phyloP scores from a whole-genome alignment of 2,329 filamentous ascomycete species.

The Fusarium chaquense region DNA sequence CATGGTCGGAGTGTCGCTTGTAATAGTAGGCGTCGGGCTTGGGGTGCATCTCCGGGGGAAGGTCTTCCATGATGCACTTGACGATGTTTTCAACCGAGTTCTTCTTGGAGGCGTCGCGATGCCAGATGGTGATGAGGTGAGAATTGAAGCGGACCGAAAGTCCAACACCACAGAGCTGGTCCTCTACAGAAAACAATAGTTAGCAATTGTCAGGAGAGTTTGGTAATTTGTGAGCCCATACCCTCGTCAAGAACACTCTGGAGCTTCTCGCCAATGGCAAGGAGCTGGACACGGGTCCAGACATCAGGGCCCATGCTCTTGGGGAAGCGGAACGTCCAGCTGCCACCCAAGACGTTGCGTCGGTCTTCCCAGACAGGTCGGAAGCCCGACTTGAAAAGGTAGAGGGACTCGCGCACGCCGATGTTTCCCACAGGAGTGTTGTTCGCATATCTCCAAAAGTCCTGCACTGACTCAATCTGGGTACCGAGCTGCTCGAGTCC shows the following conservation, averaged over 20 bases:
- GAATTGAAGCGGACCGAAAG: constrained; percentile 90
- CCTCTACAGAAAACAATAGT: constrained; percentile 62
- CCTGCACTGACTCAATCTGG: constrained; percentile 83
- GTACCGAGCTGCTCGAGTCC: constrained; percentile 72
- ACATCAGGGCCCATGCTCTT: constrained; percentile 79
- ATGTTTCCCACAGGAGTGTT: constrained; percentile 82
- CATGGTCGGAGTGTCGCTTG: constrained; percentile 90
- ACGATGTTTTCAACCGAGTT: constrained; percentile 82
- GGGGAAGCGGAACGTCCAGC: constrained; percentile 91
- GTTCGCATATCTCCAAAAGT: constrained; percentile 87
- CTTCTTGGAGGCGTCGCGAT: constrained; percentile 85
- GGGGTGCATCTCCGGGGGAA: constrained; percentile 79
- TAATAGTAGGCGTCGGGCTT: constrained; percentile 82
- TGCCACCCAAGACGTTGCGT: constrained; percentile 85
- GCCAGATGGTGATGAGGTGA: constrained; percentile 92
- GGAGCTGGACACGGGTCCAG: constrained; percentile 84
- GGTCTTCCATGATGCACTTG: constrained; percentile 76
- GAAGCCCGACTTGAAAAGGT: constrained; percentile 83
- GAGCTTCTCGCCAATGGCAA: constrained; percentile 85
- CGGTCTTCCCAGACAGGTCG: constrained; percentile 86
- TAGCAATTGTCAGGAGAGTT: constrained; percentile 6
- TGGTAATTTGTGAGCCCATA: constrained; percentile 54
- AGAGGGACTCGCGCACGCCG: constrained; percentile 81
- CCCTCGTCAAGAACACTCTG: constrained; percentile 78
- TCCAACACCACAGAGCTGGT: constrained; percentile 90